These are phyloP conservation scores for Takashimella tepidaria DNA, from an alignment of 1,284 basidiomycete species.

Conservation along the genomic window DNA sequence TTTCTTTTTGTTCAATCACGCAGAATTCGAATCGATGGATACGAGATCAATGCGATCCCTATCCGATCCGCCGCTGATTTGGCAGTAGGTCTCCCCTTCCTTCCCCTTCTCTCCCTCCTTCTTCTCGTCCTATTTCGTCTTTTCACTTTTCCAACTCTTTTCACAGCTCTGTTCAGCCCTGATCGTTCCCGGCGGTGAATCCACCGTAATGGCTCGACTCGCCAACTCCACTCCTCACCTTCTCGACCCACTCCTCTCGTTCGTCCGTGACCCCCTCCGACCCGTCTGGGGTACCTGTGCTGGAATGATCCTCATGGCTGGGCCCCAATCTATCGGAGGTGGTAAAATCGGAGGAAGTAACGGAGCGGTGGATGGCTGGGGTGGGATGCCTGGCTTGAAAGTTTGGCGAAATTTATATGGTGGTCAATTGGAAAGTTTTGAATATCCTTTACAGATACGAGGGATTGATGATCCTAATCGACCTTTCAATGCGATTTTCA, in stretches of 20 bases:
- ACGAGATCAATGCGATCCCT: slow-evolving; percentile 45
- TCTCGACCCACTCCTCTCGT: slow-evolving; percentile 70
- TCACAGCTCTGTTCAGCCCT: slow-evolving; percentile 65
- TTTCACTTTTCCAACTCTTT: background rate
- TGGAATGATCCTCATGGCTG: slow-evolving; percentile 84
- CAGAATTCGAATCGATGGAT: slow-evolving; percentile 25
- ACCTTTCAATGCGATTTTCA: slow-evolving; percentile 85
- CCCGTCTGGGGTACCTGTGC: slow-evolving; percentile 97
- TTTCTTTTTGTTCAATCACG: background rate
- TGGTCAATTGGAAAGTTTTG: slow-evolving; percentile 81
- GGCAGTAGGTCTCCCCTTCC: slow-evolving; percentile 28
- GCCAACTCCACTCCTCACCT: slow-evolving; percentile 74
- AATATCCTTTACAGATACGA: slow-evolving; percentile 65
- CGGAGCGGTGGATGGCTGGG: slow-evolving; percentile 65
- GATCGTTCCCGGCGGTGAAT: slow-evolving; percentile 89
- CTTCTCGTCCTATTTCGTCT: background rate
- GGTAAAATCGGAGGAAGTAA: slow-evolving; percentile 54
- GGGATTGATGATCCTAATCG: slow-evolving; percentile 58
- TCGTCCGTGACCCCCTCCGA: slow-evolving; percentile 55
- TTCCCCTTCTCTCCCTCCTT: background rate
- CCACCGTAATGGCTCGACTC: slow-evolving; percentile 80
- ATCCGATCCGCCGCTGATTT: slow-evolving; percentile 77
- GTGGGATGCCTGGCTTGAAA: slow-evolving; percentile 66
- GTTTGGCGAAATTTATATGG: slow-evolving; percentile 78
- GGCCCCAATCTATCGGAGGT: slow-evolving; percentile 59